Base-by-base conservation (phyloP, 108 stramenopile species). In the Poteriospumella lacustris region DNA sequence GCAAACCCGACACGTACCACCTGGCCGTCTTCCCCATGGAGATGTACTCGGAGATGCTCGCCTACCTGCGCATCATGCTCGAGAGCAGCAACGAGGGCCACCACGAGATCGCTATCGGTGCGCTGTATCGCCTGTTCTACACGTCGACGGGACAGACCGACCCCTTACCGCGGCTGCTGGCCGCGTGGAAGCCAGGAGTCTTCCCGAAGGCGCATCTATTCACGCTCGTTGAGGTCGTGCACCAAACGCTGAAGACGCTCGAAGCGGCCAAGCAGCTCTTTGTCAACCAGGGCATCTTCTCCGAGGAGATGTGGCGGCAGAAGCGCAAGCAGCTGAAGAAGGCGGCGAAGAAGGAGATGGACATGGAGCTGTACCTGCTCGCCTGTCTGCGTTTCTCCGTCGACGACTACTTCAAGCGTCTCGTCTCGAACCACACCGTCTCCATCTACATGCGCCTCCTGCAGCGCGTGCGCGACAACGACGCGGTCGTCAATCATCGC, bases 51-150 rank as follows among this genome's bases (percentile, higher is more conserved):
- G 41, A 42, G n/a, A 44, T 73, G 26, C 26, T 26, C 28, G 43
- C 44, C 40, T 73, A 52, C 42, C 41, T 42, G 26, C 36, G 36
- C 70, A 36, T 42, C 70, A 73, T 42, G 36, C 41, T 42, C 42
- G 38, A 38, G 12, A 52, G n/a, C 33, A 24, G 9, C 29, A 39
- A 73, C 36, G 31, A 26, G 12, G 42, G 9, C 42, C 33, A 73
- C 36, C 19, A 42, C 47, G 70, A 73, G 12, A 73, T 73, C 41
- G 70, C 70, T 19, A 44, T 73, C 29, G 70, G 40, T 24, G 41
- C 70, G 3, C 36, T 73, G 31, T 73, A 73, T 56, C 43, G 47
- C 28, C 24, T 73, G 9, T 73, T 34, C 33, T 73, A 73, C 47
- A 52, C 70, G 3, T 42, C 26, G 31, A 26, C 12, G 12, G 31